Percentiles rank a stretch among this genome's conserved stretches.
These are phyloP conservation scores for Wickerhamiella pararugosa DNA, from an alignment of 1,139 yeast species.

Conservation along the genomic window DNA sequence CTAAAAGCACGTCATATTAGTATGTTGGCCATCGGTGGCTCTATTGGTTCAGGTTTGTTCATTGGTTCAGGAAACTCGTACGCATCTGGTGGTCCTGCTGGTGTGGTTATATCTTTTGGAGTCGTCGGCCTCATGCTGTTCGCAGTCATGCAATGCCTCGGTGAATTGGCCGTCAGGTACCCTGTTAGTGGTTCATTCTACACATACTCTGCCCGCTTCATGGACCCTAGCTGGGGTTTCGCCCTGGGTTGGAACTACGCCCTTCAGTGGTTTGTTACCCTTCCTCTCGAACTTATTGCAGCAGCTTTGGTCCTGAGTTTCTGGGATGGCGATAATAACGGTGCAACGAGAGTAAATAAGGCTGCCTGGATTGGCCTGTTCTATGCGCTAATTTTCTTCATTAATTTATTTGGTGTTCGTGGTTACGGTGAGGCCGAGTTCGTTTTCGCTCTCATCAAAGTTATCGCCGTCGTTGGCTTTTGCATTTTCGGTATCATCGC, in stretches of 20 bases:
- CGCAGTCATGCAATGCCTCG: constrained; percentile 52
- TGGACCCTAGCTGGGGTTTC: constrained; percentile 68
- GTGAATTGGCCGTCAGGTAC: constrained; percentile 58
- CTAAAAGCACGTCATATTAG: constrained; percentile 42
- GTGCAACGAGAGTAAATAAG: constrained; percentile 28
- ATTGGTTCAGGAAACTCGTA: constrained; percentile 35
- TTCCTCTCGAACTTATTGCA: constrained; percentile 69
- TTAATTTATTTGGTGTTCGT: constrained; percentile 57
- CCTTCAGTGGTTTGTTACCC: constrained; percentile 64
- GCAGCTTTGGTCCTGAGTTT: constrained; percentile 57
- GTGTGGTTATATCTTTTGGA: constrained; percentile 46
- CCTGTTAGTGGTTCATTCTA: constrained; percentile 62
- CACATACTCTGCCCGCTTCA: constrained; percentile 44
- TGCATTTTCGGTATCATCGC: constrained; percentile 46
- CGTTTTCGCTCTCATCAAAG: constrained; percentile 42
- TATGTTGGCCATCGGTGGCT: constrained; percentile 11
- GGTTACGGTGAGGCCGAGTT: constrained; percentile 73
- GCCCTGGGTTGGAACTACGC: constrained; percentile 43
- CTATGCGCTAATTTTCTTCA: constrained; percentile 38
- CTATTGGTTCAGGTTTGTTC: constrained; percentile 10
- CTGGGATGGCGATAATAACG: constrained; percentile 40
- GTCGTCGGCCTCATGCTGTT: constrained; percentile 54
- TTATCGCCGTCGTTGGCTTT: constrained; percentile 48
- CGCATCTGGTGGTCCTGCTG: constrained; percentile 55
- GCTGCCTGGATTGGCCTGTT: constrained; percentile 58